Evolutionary conservation across 768 basidiomycete genomes (phyloP), one percentile per base, ranked within the genome.

Genomic region (Boletus huronensis): DNA sequence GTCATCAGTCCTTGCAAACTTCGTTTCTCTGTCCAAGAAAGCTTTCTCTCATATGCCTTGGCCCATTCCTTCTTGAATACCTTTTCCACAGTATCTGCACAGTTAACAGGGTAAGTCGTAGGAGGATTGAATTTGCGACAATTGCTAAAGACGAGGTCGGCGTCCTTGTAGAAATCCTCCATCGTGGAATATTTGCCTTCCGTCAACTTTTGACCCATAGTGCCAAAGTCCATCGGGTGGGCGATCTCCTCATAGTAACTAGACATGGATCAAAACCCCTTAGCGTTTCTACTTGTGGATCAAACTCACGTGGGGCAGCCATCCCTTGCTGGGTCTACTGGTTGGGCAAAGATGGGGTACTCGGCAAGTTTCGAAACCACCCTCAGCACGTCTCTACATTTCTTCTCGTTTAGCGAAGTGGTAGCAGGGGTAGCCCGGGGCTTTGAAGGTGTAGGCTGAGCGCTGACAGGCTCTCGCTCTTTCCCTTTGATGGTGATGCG

Each of bases 241-340:
- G 82, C 73, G 65, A 98, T 96, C 72, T 98, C 96, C 5, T 95
- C 84, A 57, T 90, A 84, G 70, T 98, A 98, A 19, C 93, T 97
- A 48, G 40, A 62, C 17, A 31, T 17, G 57, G 41, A 36, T 59
- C 47, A 53, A 31, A 28, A 35, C 38, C 14, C n/a, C 21, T 29
- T 7, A 31, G 52, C 25, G 11, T 11, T 48, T 14, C 48, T 34
- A 42, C 31, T 13, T 3, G 45, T 38, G 49, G 39, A 40, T 35
- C 36, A 31, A 47, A 80, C 88, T 73, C 66, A 95, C 91, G 93
- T 94, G 44, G 96, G 93, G 69, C 90, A 96, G 19, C 90, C 93
- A 70, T 92, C 91, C 47, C 73, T 66, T 14, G 83, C 70, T 4
- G 95, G 88, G 69, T 98, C 88, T 19, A 98, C 96, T 3, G 96